Evolutionary conservation across 1,139 yeast species (phyloP), one percentile per base, ranked within the genome.

Genomic region (Diutina ranongensis): DNA sequence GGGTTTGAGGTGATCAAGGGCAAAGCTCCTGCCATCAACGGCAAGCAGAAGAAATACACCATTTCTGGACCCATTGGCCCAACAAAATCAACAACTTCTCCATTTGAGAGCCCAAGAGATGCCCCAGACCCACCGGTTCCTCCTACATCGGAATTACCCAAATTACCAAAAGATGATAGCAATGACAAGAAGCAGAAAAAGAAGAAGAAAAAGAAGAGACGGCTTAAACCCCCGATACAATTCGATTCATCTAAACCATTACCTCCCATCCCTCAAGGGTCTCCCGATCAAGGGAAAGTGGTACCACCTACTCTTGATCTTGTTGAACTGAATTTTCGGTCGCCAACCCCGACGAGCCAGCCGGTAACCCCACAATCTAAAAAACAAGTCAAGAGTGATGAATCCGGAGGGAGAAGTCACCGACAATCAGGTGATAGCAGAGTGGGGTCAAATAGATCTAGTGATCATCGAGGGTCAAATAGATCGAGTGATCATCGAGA

Each of bases 1-100:
- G 42, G 32, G 3, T 38, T 38, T 16, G 42, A 38, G 16, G 42
- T 38, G 32, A 38, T 38, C 2, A 38, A 38, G 13, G 42, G 20
- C 21, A 38, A 21, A 32, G 42, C 32, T 16, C 18, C 20, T 12
- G 20, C 32, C 8, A 31, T 4, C 13, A 31, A 12, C 10, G 9
- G 9, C 28, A 25, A 25, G 28, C 16, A 25, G 2, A 35, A 35
- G 20, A 35, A 35, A n/a, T 35, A 35, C 21, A 35, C 12, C 16
- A 35, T 35, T n/a, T 19, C 27, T 21, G 40, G 40, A 3, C 42
- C 42, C n/a, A 25, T 22, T 8, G 42, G 32, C 12, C 42, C 42
- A 8, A 31, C 42, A 5, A 27, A 32, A 8, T 25, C 18, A 25
- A 15, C 28, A 25, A 16, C 28, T 9, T 16, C 32, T 4, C 18